Base-by-base conservation (phyloP, 2,329 filamentous ascomycete species). In the Podosphaera aphanis region DNA sequence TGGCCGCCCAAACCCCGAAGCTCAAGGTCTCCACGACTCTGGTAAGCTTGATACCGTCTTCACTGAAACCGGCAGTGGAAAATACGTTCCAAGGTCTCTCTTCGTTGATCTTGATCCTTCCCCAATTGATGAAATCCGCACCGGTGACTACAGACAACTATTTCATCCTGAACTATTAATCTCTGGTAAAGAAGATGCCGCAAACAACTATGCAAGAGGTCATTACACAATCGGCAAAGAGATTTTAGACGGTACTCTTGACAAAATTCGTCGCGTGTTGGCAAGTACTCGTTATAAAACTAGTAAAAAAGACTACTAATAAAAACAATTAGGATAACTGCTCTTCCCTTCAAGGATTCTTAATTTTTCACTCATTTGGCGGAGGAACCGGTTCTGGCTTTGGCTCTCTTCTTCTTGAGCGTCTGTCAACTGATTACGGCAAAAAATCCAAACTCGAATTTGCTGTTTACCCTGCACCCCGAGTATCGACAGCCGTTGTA, bases 191-290 rank as follows among this genome's bases (percentile, higher is more conserved):
- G 74, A 79, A 59, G 74, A 79, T 63, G 74, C 74, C 49, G 73
- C 74, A 54, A 79, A 78, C 60, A 78, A 78, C 63, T 79, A 79
- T 63, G 74, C 74, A 51, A 70, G 74, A 62, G 74, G 74, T 49
- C 74, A 79, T 62, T 79, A 79, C 60, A 79, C 74, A 39, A 70
- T 78, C 56, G 74, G 74, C 56, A 79, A 78, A 63, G 74, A 78
- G 58, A 66, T 78, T 54, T 67, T 75, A 49, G 73, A 77, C 55
- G 67, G 64, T 46, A 74, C 77, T 47, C 66, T 77, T 57, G 74
- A 78, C 54, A 72, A 71, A 55, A 69, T 79, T 55, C 72, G 74
- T 53, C 71, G 73, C 53, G 70, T 79, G 53, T 69, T 59, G 72
- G 29, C 16, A 21, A 40, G 2, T 11, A 20, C 31, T 21, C 25